Evolutionary conservation across 2,329 filamentous ascomycete genomes (phyloP), one percentile per base, ranked within the genome.

Genomic region (Fusarium sp.): DNA sequence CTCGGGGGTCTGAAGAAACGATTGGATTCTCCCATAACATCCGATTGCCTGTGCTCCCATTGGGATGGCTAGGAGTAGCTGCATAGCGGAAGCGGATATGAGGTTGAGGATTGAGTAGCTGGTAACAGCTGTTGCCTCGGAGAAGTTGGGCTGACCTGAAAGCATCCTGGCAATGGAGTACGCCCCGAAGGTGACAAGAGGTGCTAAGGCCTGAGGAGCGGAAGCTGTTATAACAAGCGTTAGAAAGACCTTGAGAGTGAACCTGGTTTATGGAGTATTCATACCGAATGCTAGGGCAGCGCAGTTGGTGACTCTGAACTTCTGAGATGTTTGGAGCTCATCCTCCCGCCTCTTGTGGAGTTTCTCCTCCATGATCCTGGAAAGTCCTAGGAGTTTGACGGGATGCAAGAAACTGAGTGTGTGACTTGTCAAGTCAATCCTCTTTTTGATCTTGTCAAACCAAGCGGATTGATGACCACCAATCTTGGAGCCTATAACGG

Each of bases 391-490:
- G 5, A 52, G 37, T n/a, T 52, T 52, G 14, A 52, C 25, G 1
- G 19, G 19, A n/a, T 52, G 49, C 6, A 52, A 8, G 15, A 17
- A 52, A 3, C 19, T 32, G 8, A 52, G 15, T 3, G 27, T 43
- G 15, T 52, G 49, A 7, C 49, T 52, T n/a, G 49, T 52, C 37
- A 52, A 52, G 25, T 52, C 37, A 25, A 52, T 52, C n/a, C 49
- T 32, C 6, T n/a, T 43, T 14, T 52, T 25, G 14, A 52, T 33
- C 39, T 52, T 23, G n/a, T 23, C 23, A 23, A 52, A 52, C 49
- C 49, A 52, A 13, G 37, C 49, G 8, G 17, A n/a, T 52, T 52
- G 49, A 15, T 52, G 39, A 9, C 37, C 49, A 13, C 17, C 17
- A 14, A 52, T 52, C 7, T 13, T 20, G 4, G 49, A 52, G 8